Evolutionary conservation across 345 rosid species (phyloP), one percentile per base, ranked within the genome.

Genomic region (Corchorus olitorius): DNA sequence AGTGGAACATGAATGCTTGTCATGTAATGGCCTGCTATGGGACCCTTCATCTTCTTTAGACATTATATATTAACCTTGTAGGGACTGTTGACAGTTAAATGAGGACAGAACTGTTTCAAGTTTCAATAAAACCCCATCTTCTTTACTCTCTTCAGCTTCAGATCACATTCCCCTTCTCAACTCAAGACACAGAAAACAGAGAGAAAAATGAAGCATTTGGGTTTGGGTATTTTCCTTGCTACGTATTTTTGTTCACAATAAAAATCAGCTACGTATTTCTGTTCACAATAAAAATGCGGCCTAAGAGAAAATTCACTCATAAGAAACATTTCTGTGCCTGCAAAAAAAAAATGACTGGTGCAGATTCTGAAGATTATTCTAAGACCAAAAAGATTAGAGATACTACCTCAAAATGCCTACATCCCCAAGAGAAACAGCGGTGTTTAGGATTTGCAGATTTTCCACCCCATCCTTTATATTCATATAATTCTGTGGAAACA

Each of bases 221-320:
- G 69, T 58, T 64, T 79, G 63, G 65, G 72, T 76, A 27, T 79
- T 59, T n/a, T 87, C 8, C 35, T 81, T 65, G 20, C 84, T 76
- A 33, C n/a, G n/a, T n/a, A n/a, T n/a, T 90, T 81, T 14, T 84
- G 46, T 70, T 85, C 63, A 73, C 75, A n/a, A n/a, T n/a, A n/a
- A n/a, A 94, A 94, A 81, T 94, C 98, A 8, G 95, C 88, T 74
- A 91, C 92, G 76, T 89, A 88, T 74, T 86, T 89, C 98, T 94
- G 93, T 81, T 85, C 82, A 85, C n/a, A 27, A 39, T 50, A 35
- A 48, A 61, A 45, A 62, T 35, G 48, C 8, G 33, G 43, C 11
- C 56, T 70, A 17, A 17, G 15, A 64, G 41, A 48, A 12, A 17
- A 37, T 22, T 69, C 49, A 34, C 70, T 68, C 1, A 12, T 19